Conservation (phyloP, 2,329 filamentous ascomycete genomes). For the Ophiostoma tasmaniense region DNA sequence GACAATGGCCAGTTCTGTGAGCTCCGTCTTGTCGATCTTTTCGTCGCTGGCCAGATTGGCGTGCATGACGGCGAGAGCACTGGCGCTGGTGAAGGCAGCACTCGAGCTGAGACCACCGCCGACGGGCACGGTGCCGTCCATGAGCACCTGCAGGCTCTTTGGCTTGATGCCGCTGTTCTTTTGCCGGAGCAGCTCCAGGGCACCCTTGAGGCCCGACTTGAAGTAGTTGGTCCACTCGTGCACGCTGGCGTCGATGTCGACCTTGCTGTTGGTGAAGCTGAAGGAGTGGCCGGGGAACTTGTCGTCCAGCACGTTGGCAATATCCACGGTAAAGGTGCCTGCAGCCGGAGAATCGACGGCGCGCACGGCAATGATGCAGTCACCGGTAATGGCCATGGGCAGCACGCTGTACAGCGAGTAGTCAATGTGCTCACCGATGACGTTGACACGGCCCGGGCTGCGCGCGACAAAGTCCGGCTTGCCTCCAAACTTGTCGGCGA, state of each 20-base stretch:
- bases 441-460: conserved; percentile 91
- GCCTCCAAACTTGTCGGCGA: conserved; percentile 61
- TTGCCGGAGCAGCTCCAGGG: conserved; percentile 57
- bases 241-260: conserved; percentile 72
- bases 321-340: conserved; percentile 55
- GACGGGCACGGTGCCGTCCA: conserved; percentile 85
- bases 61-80: conserved; percentile 76
- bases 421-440: conserved; percentile 98
- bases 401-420: conserved; percentile 95
- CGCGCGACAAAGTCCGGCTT: conserved; percentile 74
- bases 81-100: conserved; percentile 86
- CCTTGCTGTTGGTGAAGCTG: conserved; percentile 51
- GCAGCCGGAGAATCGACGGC: conserved; percentile 16
- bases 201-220: conserved; percentile 80
- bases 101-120: conserved; percentile 90
- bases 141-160: conserved; percentile 74
- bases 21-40: conserved; percentile 77
- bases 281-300: conserved; percentile 74
- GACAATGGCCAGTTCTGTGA: conserved; percentile 88
- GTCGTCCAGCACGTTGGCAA: conserved; percentile 67
- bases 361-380: conserved; percentile 77
- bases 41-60: conserved; percentile 62
- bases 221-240: conserved; percentile 99
- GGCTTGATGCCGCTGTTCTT: conserved; percentile 48
- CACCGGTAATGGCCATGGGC: conserved; percentile 88